Evolutionary conservation across 2,329 filamentous ascomycete species (phyloP), one percentile per base, ranked within the genome.

Genomic region (Lasiodiplodia citricola): DNA sequence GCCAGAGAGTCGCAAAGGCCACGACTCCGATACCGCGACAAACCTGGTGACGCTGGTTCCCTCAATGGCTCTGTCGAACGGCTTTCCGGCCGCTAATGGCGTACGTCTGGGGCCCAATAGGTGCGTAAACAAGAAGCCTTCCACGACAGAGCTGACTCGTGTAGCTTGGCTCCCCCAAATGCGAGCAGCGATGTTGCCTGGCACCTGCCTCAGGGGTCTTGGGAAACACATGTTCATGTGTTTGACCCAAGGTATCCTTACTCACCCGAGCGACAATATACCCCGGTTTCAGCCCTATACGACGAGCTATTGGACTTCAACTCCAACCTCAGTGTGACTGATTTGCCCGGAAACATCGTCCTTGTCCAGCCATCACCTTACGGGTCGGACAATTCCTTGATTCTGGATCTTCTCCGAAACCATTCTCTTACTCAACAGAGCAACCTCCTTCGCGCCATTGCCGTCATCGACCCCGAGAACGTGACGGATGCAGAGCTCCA

Each of bases 191-290:
- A 62, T 3, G 25, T 62, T 10, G 23, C 50, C 25, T 62, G 58
- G 58, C 41, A 35, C 3, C 18, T 62, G 1, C 41, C 58, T 8
- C 14, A 3, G 4, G 7, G 21, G 25, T 62, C 58, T 7, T 62
- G 41, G 58, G 58, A 62, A 14, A 50, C 58, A 2, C 58, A 62
- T 11, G 58, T 62, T 18, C 58, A 62, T 10, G 25, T 62, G 16
- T 62, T 62, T 25, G 58, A 62, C 4, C 41, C 41, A 8, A 11
- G 3, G 2, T 62, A 62, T n/a, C 41, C 58, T 11, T 62, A 50
- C 58, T 18, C 16, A 0, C 58, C 58, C 1, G 41, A 62, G 16
- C 25, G 58, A 8, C 8, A 21, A 21, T 62, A 62, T 10, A 62
- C 58, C 4, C 58, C 58, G 2, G 28, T 21, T 1, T 14, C 58